These are phyloP conservation scores for Debaryomycetaceae sp. DNA, from an alignment of 1,139 yeast genomes.

Conservation along the genomic window DNA sequence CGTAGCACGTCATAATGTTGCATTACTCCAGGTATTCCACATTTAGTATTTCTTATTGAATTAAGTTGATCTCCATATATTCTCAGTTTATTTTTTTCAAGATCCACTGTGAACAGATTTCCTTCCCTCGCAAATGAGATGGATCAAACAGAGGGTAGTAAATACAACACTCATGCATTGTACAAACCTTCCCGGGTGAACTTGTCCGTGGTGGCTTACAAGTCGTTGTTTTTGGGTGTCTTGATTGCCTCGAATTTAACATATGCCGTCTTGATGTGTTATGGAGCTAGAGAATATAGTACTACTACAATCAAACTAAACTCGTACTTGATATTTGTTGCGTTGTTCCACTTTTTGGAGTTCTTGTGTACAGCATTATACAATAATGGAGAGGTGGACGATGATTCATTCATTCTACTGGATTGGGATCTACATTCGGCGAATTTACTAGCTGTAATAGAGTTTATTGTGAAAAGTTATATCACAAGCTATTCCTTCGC, in stretches of 20 bases:
- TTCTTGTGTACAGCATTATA: constrained; percentile 72
- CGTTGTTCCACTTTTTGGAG: constrained; percentile 76
- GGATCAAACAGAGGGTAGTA: not conserved
- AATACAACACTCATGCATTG: constrained; percentile 4
- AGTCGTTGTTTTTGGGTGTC: constrained; percentile 32
- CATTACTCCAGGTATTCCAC: constrained; percentile 1
- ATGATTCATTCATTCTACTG: constrained; percentile 72
- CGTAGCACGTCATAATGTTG: constrained; percentile 11
- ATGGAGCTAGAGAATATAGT: not conserved
- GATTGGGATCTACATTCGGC: constrained; percentile 72
- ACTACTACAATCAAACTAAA: constrained; percentile 6
- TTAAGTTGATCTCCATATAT: not conserved
- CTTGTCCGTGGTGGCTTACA: constrained; percentile 28
- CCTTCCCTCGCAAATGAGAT: not conserved
- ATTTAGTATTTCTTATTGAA: not conserved
- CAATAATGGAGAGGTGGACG: constrained; percentile 63
- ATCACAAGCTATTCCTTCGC: constrained; percentile 2
- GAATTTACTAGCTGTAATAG: constrained; percentile 37
- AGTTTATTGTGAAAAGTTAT: constrained; percentile 12
- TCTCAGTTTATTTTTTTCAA: not conserved
- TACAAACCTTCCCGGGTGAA: constrained; percentile 29
- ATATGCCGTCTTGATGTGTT: constrained; percentile 6
- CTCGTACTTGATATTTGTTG: constrained; percentile 50
- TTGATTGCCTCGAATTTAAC: constrained; percentile 9
- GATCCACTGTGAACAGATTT: not conserved